Conservation (phyloP, 495 filamentous ascomycete genomes). For the Aspergillus heteromorphus region DNA sequence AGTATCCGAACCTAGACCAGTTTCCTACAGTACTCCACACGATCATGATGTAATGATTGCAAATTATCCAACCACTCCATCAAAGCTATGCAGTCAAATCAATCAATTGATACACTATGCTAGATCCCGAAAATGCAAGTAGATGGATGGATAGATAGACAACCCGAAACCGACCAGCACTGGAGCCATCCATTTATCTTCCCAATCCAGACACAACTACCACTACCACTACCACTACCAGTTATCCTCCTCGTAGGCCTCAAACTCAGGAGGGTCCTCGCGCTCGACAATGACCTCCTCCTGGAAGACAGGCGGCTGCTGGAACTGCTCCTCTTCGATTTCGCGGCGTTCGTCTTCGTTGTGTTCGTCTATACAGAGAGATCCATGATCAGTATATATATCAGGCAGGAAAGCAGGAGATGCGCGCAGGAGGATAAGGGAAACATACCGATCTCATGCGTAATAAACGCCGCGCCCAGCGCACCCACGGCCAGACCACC, state of each 20-base stretch:
- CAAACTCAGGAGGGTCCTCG: background rate
- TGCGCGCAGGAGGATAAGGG: background rate
- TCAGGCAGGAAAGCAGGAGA: background rate
- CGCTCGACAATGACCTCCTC: background rate
- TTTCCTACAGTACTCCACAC: no score
- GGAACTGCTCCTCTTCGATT: constrained; percentile 1
- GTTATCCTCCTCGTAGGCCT: background rate
- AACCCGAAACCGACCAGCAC: no score
- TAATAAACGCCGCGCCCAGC: constrained; percentile 51
- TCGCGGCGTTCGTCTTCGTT: constrained; percentile 8
- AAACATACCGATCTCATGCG: constrained; percentile 47
- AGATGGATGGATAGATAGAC: no score
- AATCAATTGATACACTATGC: no score
- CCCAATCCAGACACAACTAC: no score
- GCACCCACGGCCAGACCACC: constrained; percentile 53
- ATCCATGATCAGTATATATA: background rate
- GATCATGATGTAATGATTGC: no score
- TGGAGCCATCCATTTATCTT: no score
- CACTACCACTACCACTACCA: background rate
- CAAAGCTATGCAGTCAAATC: no score
- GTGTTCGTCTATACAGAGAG: constrained; percentile 3
- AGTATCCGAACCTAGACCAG: no score
- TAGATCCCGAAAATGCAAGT: no score
- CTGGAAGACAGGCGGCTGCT: background rate
- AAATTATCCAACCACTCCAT: no score